Base-by-base conservation (phyloP, 2,329 filamentous ascomycete genomes). In the Ophiostoma himal-ulmi region DNA sequence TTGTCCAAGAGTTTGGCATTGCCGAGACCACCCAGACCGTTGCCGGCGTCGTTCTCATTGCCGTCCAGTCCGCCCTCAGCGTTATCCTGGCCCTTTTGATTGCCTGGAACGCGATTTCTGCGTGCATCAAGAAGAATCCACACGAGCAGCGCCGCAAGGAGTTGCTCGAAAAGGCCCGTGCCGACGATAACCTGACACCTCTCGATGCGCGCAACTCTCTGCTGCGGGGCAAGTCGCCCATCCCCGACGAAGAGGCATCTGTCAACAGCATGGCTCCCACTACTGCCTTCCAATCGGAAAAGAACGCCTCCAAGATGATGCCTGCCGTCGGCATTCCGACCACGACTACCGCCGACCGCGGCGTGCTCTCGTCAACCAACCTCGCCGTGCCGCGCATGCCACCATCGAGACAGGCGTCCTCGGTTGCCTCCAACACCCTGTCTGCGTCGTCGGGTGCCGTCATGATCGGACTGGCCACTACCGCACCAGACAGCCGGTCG, bases 11-110 rank as follows among this genome's bases (percentile, higher is more conserved):
- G 81, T 88, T 99, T 69, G 92, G 91, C 71, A 90, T 99, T 75
- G 86, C 89, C 6, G 90, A 97, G 79, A 96, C 94, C 11, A 97
- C 94, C 11, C 93, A 97, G 83, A 98, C 95, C 0, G 87, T 98
- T 68, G 94, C 92, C 20, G 95, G 95, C 70, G 88, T 98, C n/a
- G 92, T 93, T 20, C 85, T 99, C 71, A 95, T 98, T 74, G 92
- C 89, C n/a, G 85, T 98, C 5, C 95, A 99, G 80, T 92, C 92
- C 0, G 86, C 89, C 0, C 82, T 99, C 74, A 96, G 94, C 6
- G 93, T 86, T 73, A 80, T 93, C 34, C 84, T 99, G 70, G 94
- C 92, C 3, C 91, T 98, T 68, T 84, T 98, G 39, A 96, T 99
- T 75, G 86, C 87, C 13, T 91, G 94, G 82, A 98, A 98, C 77